These are phyloP conservation scores for Symbiotaphrina buchneri DNA, from an alignment of 495 filamentous ascomycete genomes.

Conservation along the genomic window DNA sequence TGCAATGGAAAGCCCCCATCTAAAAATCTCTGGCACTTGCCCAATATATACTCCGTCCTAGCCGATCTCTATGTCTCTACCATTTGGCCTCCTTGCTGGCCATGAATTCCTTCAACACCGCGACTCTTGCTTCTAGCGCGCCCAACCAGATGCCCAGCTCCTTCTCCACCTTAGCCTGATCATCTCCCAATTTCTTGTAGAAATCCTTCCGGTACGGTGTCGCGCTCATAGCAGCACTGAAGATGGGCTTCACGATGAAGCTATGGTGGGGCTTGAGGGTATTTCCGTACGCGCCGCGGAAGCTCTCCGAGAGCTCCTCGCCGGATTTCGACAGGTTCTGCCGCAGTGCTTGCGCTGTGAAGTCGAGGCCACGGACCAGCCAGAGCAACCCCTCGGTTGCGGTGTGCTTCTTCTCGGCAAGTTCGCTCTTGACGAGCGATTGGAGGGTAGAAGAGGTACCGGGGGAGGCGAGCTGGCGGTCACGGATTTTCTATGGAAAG, in stretches of 20 bases:
- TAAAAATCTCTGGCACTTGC: not conserved
- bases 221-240: constrained; percentile 76
- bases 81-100: constrained; percentile 46
- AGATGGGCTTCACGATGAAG: constrained; percentile 70
- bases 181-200: constrained; percentile 59
- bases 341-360: constrained; percentile 67
- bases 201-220: constrained; percentile 84
- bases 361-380: constrained; percentile 78
- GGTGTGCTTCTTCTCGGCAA: constrained; percentile 64
- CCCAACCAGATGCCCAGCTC: constrained; percentile 46
- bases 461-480: constrained; percentile 58
- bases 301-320: constrained; percentile 65
- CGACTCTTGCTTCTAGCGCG: constrained; percentile 50
- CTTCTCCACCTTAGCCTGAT: constrained; percentile 32
- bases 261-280: constrained; percentile 85
- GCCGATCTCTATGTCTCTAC: constrained; percentile 18
- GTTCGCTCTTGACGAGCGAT: constrained; percentile 60
- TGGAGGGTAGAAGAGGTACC: constrained; percentile 60
- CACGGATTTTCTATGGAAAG: constrained; percentile 58
- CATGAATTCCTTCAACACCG: constrained; percentile 54
- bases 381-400: constrained; percentile 81
- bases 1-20: too few species aligned
- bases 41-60: too few species aligned
- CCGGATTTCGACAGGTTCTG: constrained; percentile 40
- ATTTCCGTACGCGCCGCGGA: constrained; percentile 58